A percentile compares a stretch with the other conserved stretches of the same genome.
Evolutionary conservation across 495 filamentous ascomycete genomes (phyloP).

Genomic region (Parmelia sp.): DNA sequence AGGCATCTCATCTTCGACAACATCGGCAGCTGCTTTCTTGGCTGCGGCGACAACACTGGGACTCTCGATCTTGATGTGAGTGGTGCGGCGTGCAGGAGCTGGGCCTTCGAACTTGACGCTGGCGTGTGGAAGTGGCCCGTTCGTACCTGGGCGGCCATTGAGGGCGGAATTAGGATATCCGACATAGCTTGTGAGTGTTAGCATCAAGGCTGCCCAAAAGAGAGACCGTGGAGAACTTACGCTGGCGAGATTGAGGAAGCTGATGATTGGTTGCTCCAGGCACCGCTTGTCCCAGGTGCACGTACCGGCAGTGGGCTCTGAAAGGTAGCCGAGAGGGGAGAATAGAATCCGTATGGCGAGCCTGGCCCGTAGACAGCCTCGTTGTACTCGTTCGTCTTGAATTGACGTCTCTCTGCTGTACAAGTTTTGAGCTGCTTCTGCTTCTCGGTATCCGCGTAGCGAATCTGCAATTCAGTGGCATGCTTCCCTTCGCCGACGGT

Average conservation of each 20-base stretch:
- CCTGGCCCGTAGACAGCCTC: slow-evolving; percentile 36
- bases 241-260: slow-evolving; percentile 46
- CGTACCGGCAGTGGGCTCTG: slow-evolving; percentile 21
- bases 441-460: slow-evolving; percentile 90
- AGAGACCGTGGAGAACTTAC: slow-evolving; percentile 30
- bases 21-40: slow-evolving; percentile 19
- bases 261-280: slow-evolving; percentile 42
- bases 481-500: slow-evolving; percentile 60
- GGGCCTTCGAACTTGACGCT: slow-evolving; percentile 6
- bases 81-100: slow-evolving; percentile 9
- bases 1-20: slow-evolving; percentile 16
- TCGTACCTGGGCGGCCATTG: slow-evolving; percentile 16
- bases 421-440: slow-evolving; percentile 95
- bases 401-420: slow-evolving; percentile 85
- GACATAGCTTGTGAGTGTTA: slow-evolving; percentile 15
- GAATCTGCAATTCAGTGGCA: slow-evolving; percentile 77
- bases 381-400: slow-evolving; percentile 93
- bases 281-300: slow-evolving; percentile 31
- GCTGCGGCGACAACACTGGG: slow-evolving; percentile 24
- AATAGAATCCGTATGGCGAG: slow-evolving; percentile 19
- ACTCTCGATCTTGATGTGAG: slow-evolving; percentile 24
- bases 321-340: slow-evolving; percentile 15
- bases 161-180: slow-evolving; percentile 19
- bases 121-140: slow-evolving; percentile 2
- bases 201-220: background rate